These are phyloP conservation scores for Coniochaeta ligniaria DNA, from an alignment of 2,329 filamentous ascomycete species.

Conservation along the genomic window DNA sequence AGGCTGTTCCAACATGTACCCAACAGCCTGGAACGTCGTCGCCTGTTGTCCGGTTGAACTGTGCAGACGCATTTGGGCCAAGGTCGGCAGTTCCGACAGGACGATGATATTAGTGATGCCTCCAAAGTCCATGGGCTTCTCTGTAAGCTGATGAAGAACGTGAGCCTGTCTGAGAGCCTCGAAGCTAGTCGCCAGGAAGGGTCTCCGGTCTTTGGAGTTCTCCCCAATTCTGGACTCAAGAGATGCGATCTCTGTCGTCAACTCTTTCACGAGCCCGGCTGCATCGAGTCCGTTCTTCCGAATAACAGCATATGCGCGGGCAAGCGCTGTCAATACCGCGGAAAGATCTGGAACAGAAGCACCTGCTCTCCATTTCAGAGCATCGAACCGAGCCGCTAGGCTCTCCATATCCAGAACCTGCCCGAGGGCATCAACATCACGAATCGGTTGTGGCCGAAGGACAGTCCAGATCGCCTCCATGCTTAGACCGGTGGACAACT, in stretches of 20 bases:
- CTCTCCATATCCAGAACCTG: conserved; percentile 44
- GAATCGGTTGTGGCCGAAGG: conserved; percentile 57
- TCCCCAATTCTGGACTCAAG: conserved; percentile 39
- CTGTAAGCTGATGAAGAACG: conserved; percentile 28
- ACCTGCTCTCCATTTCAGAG: conserved; percentile 50
- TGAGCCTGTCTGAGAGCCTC: conserved; percentile 48
- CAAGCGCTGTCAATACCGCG: conserved; percentile 45
- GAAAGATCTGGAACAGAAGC: conserved; percentile 44
- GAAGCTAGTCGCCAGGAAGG: conserved; percentile 49
- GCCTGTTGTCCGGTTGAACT: conserved; percentile 28
- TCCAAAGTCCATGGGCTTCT: conserved; percentile 12
- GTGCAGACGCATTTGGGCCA: conserved; percentile 34
- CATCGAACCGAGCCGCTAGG: conserved; percentile 53
- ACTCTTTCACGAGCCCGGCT: conserved; percentile 38
- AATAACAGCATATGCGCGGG: conserved; percentile 49
- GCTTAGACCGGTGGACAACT: conserved; percentile 65
- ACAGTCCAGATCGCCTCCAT: conserved; percentile 75
- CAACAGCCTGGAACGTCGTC: conserved; percentile 36
- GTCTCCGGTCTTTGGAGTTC: conserved; percentile 30
- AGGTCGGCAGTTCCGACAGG: conserved; percentile 37
- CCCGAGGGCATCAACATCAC: conserved; percentile 34
- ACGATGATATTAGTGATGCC: conserved; percentile 34
- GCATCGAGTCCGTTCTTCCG: conserved; percentile 34
- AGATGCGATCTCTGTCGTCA: conserved; percentile 42
- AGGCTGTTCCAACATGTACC: conserved; percentile 31